Evolutionary conservation across 257 asterid genomes (phyloP).

Genomic region (Solanum megistacrolobum): DNA sequence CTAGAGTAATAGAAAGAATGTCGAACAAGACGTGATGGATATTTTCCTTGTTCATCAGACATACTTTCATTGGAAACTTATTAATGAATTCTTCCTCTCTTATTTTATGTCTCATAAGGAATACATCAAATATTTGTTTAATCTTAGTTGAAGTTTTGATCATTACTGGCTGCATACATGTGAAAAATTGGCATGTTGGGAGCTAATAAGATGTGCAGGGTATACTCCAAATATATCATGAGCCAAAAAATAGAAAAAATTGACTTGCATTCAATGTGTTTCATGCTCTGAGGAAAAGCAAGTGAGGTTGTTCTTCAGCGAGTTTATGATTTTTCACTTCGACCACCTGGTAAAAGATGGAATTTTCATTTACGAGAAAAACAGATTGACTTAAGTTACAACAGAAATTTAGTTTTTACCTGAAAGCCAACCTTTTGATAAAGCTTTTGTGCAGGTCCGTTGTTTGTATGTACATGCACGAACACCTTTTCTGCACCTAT

Average conservation of each 20-base stretch:
- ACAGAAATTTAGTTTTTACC: constrained; percentile 22
- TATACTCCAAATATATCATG: neutral
- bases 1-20: neutral
- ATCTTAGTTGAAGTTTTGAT: neutral
- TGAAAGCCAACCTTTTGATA: constrained; percentile 53
- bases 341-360: constrained; percentile 28
- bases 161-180: neutral
- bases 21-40: neutral
- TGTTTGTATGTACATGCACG: constrained; percentile 52
- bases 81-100: neutral
- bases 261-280: neutral
- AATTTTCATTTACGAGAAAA: neutral
- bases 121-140: neutral
- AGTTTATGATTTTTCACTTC: constrained; percentile 26
- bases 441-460: constrained; percentile 41
- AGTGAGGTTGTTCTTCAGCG: constrained; percentile 17
- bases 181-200: neutral
- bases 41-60: neutral
- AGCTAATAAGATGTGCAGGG: neutral
- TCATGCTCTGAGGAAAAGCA: constrained; percentile 24
- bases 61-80: neutral
- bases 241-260: neutral
- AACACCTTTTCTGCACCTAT: constrained; percentile 53
- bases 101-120: neutral
- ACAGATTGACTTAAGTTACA: neutral